These are phyloP conservation scores for Closterium sp. DNA, from an alignment of 139 green algal species.

Conservation along the genomic window DNA sequence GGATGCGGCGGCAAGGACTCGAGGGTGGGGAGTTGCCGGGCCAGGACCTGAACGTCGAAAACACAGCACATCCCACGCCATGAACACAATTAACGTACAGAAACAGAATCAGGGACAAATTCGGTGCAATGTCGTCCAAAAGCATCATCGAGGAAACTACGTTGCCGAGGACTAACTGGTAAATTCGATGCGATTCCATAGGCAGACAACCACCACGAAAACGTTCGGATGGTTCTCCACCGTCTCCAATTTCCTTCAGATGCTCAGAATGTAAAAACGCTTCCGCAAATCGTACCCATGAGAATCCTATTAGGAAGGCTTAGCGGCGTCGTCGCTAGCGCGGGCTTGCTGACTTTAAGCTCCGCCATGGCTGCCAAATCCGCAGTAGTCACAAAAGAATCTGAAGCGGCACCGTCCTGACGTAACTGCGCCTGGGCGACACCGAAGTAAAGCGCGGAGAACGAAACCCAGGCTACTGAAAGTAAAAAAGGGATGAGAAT, in stretches of 20 bases:
- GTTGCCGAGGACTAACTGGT: neutral
- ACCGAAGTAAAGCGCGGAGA: neutral
- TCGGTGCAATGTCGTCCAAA: neutral
- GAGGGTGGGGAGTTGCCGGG: slow-evolving; percentile 43
- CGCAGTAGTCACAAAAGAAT: neutral
- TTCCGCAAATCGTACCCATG: neutral
- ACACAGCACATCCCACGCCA: neutral
- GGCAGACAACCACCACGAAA: neutral
- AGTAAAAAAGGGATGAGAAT: neutral
- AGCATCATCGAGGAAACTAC: neutral
- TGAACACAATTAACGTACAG: neutral
- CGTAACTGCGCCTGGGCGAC: neutral
- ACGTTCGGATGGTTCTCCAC: neutral
- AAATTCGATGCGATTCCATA: neutral
- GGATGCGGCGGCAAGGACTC: slow-evolving; percentile 36
- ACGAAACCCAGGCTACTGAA: neutral
- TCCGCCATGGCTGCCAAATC: slow-evolving; percentile 5
- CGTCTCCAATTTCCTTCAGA: too few species aligned
- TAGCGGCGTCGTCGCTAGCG: neutral
- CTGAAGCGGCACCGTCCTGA: neutral
- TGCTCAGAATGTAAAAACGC: neutral
- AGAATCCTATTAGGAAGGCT: neutral
- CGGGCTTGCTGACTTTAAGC: neutral
- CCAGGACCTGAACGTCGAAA: neutral
- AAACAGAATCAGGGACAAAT: neutral